Conservation (phyloP, 2,329 filamentous ascomycete genomes). For the Cladorrhinum sp. region DNA sequence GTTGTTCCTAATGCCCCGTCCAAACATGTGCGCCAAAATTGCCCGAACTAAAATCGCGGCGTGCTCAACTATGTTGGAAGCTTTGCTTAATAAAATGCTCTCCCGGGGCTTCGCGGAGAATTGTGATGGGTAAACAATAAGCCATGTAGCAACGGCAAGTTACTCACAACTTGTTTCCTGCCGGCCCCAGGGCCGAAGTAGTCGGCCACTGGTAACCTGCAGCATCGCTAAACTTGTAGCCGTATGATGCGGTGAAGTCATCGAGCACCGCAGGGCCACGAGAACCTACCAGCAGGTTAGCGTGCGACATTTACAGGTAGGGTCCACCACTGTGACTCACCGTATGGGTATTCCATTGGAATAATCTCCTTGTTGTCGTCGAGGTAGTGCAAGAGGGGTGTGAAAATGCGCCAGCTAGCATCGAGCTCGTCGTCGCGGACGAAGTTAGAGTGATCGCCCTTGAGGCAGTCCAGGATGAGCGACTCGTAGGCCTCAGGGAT, state of each 20-base stretch:
- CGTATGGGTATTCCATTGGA: slow-evolving; percentile 99
- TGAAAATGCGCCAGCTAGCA: slow-evolving; percentile 98
- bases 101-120: not conserved
- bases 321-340: slow-evolving; percentile 52
- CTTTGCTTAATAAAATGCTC: slow-evolving; percentile 22
- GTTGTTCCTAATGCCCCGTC: slow-evolving; percentile 10
- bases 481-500: slow-evolving; percentile 99
- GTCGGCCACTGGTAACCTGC: slow-evolving; percentile 95
- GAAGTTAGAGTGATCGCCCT: slow-evolving; percentile 99
- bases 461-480: slow-evolving; percentile 92
- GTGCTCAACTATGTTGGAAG: slow-evolving; percentile 22
- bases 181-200: slow-evolving; percentile 57
- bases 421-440: slow-evolving; percentile 95
- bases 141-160: slow-evolving; percentile 13
- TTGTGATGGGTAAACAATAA: slow-evolving; percentile 6
- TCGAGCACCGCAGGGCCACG: slow-evolving; percentile 94
- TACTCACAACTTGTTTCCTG: slow-evolving; percentile 72
- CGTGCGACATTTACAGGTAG: not conserved
- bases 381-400: slow-evolving; percentile 93
- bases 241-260: slow-evolving; percentile 96
- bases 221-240: slow-evolving; percentile 98
- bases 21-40: slow-evolving; percentile 9
- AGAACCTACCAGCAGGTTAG: slow-evolving; percentile 62
- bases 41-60: slow-evolving; percentile 8
- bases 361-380: slow-evolving; percentile 99